Percentiles rank a stretch among this genome's conserved stretches.
Conservation (phyloP, 2,329 filamentous ascomycete genomes). For the Sporothrix inflata region DNA sequence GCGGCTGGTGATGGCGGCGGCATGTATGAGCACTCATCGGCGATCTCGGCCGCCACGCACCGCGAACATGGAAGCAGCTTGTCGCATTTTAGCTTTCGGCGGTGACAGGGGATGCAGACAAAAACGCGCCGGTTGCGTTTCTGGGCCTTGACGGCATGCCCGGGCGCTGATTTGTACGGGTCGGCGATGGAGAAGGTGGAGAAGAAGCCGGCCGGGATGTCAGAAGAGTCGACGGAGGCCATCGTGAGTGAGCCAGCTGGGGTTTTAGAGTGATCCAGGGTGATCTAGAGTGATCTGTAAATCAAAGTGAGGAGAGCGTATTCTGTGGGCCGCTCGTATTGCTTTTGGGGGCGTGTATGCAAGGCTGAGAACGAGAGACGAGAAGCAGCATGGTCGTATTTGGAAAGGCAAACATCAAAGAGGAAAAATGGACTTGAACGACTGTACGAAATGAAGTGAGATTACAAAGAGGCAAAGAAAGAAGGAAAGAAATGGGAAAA, state of each 20-base stretch:
- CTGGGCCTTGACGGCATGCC: conserved; percentile 34
- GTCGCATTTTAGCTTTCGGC: conserved; percentile 39
- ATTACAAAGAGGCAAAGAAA: background rate
- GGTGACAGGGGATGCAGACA: conserved; percentile 40
- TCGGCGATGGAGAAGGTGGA: conserved; percentile 39
- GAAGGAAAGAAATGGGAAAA: background rate
- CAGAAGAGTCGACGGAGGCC: conserved; percentile 22
- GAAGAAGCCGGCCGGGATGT: conserved; percentile 37
- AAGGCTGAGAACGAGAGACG: conserved; percentile 4
- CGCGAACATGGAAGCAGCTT: conserved; percentile 38
- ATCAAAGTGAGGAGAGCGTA: background rate
- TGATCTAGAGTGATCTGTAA: background rate
- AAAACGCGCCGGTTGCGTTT: conserved; percentile 39
- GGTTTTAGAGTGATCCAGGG: background rate
- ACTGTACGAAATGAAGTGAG: background rate
- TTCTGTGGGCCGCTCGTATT: background rate
- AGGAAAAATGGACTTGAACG: background rate
- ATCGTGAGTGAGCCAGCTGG: background rate
- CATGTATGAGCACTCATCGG: conserved; percentile 38
- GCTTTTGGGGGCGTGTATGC: background rate
- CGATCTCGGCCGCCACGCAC: conserved; percentile 35
- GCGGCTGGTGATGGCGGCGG: conserved; percentile 17
- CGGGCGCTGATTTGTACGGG: conserved; percentile 33
- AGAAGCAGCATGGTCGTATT: background rate
- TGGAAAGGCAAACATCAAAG: background rate